Percentiles rank a stretch among this genome's conserved stretches.
Conservation (phyloP, 768 basidiomycete species). For the Boletus vinaceobasis region DNA sequence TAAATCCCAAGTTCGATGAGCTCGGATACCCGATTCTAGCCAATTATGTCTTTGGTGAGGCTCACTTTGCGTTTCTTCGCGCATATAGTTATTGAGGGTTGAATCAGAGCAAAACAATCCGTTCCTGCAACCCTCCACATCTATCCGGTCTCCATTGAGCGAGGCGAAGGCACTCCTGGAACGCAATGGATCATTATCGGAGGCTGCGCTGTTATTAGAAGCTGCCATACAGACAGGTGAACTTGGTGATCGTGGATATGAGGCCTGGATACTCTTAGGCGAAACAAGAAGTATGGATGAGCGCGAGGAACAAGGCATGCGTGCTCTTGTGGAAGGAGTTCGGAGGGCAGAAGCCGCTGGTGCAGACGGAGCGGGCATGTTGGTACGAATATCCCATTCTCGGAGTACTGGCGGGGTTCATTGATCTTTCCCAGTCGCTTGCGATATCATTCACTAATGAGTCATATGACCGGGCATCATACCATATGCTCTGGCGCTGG, state of each 20-base stretch:
- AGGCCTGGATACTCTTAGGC: conserved; percentile 90
- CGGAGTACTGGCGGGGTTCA: conserved; percentile 3
- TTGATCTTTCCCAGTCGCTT: conserved; percentile 58
- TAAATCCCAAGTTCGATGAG: conserved; percentile 52
- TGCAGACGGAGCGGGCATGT: conserved; percentile 66
- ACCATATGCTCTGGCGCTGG: conserved; percentile 85
- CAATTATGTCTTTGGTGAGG: conserved; percentile 75
- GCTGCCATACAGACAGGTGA: conserved; percentile 85
- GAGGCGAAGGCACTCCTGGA: conserved; percentile 77
- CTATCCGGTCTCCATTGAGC: conserved; percentile 48
- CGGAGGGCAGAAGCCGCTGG: conserved; percentile 60
- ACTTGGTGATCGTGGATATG: conserved; percentile 76
- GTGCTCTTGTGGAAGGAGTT: conserved; percentile 73
- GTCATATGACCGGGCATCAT: conserved; percentile 80
- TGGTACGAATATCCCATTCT: conserved; percentile 44
- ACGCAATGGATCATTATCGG: conserved; percentile 80
- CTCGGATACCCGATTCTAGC: conserved; percentile 75
- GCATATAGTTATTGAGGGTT: conserved; percentile 1
- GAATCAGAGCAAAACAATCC: conserved; percentile 66
- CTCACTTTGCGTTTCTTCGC: background rate
- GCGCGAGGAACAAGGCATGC: conserved; percentile 78
- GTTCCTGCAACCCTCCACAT: conserved; percentile 51
- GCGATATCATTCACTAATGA: conserved; percentile 98
- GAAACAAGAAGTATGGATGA: conserved; percentile 90
- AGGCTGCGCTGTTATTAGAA: conserved; percentile 84